A percentile compares a stretch with the other conserved stretches of the same genome.
These are phyloP conservation scores for Chenopodium formosanum DNA, from an alignment of 148 eudicot species.

Conservation along the genomic window DNA sequence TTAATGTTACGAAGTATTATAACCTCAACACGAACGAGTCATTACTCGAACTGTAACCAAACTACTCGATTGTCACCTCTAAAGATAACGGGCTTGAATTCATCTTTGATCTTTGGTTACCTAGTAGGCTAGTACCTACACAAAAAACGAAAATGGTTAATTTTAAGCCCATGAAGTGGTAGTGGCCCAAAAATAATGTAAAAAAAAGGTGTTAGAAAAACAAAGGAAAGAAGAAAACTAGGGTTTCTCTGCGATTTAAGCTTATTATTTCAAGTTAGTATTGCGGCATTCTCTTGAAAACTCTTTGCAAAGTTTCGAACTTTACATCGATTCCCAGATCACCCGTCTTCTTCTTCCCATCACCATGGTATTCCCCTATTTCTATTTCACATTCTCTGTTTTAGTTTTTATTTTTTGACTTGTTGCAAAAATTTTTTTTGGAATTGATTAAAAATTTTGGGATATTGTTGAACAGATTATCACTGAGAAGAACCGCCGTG, in stretches of 20 bases:
- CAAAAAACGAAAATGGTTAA: too few species aligned
- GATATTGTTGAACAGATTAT: conserved; percentile 49
- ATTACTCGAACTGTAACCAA: too few species aligned
- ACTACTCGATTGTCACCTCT: too few species aligned
- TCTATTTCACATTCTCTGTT: not conserved
- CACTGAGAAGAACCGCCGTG: conserved; percentile 77
- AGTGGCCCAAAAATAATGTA: too few species aligned
- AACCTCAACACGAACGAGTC: too few species aligned
- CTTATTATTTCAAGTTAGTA: not conserved
- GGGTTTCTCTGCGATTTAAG: not conserved
- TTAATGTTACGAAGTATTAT: too few species aligned
- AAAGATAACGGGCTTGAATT: too few species aligned
- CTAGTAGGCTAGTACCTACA: too few species aligned
- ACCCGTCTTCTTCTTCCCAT: not conserved
- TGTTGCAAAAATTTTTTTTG: too few species aligned
- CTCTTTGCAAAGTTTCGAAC: not conserved
- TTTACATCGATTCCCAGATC: not conserved
- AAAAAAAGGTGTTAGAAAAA: too few species aligned
- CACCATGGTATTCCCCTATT: not conserved
- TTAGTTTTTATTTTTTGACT: not conserved
- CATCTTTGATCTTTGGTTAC: too few species aligned
- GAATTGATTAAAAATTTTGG: not conserved
- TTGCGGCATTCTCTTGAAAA: not conserved
- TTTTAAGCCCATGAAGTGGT: too few species aligned
- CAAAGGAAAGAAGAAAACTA: not conserved